phyloP scores from a whole-genome alignment of 2,329 filamentous ascomycete genomes.

The Paramyrothecium sp. region DNA sequence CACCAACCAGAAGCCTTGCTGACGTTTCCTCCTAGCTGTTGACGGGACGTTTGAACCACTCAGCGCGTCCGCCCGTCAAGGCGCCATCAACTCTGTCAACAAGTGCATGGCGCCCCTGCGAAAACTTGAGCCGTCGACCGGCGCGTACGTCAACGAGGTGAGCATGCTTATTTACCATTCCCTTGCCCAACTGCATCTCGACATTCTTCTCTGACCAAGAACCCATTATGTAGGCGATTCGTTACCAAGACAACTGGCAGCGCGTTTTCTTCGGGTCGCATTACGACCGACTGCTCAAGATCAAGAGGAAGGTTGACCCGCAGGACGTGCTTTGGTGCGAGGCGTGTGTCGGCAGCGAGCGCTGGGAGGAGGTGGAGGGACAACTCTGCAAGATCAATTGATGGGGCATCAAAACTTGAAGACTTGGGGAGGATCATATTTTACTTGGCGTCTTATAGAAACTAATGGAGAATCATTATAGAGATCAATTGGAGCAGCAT shows the following conservation, averaged over 20 bases:
- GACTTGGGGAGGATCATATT: too few species aligned
- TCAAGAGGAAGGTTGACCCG: conserved; percentile 47
- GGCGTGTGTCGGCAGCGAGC: conserved; percentile 45
- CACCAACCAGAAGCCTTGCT: background rate
- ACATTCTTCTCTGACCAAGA: too few species aligned
- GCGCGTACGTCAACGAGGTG: conserved; percentile 47
- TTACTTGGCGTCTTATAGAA: too few species aligned
- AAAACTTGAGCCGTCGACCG: conserved; percentile 36
- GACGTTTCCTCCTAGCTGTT: conserved; percentile 16
- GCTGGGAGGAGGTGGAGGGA: conserved; percentile 29
- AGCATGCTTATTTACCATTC: conserved; percentile 1
- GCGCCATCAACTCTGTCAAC: conserved; percentile 24
- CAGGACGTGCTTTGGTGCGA: conserved; percentile 46
- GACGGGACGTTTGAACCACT: conserved; percentile 25
- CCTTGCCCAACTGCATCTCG: too few species aligned
- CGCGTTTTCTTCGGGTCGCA: conserved; percentile 43
- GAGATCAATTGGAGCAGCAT: too few species aligned
- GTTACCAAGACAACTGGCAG: conserved; percentile 35
- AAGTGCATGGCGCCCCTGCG: conserved; percentile 30
- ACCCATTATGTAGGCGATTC: too few species aligned
- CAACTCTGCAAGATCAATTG: conserved; percentile 18
- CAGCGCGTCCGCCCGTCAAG: conserved; percentile 24
- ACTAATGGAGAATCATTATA: too few species aligned
- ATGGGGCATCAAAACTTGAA: background rate
- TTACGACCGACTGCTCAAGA: conserved; percentile 39